Conservation (phyloP, 2,329 filamentous ascomycete species). For the Aureobasidium sp. region DNA sequence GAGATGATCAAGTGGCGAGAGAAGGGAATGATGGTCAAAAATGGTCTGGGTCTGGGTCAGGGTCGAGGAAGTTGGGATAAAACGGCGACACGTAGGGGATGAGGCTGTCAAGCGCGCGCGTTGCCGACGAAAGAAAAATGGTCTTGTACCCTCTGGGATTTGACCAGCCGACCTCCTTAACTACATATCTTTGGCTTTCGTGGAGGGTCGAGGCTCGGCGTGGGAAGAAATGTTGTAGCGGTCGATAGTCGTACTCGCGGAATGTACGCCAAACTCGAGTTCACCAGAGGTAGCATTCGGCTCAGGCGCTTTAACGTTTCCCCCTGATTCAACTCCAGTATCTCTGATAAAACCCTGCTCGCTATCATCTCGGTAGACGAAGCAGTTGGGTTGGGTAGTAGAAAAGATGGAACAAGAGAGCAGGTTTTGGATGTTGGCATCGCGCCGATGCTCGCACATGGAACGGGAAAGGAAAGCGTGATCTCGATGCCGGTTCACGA, state of each 20-base stretch:
- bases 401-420: background rate
- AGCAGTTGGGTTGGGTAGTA: background rate
- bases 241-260: constrained; percentile 13
- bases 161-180: constrained; percentile 11
- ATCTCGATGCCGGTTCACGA: constrained; percentile 10
- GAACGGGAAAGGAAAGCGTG: background rate
- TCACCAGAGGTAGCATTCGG: constrained; percentile 7
- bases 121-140: constrained; percentile 3
- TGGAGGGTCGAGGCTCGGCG: background rate
- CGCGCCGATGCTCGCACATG: background rate
- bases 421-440: constrained; percentile 4
- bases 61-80: constrained; percentile 7
- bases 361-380: background rate
- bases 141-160: background rate
- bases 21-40: background rate
- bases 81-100: constrained; percentile 11
- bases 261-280: constrained; percentile 13
- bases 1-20: constrained; percentile 8
- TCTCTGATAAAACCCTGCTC: background rate
- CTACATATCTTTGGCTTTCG: constrained; percentile 5
- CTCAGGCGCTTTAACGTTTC: constrained; percentile 1
- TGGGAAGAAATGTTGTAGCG: constrained; percentile 12
- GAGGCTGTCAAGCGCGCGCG: constrained; percentile 8
- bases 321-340: constrained; percentile 2
- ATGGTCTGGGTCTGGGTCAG: constrained; percentile 11